Evolutionary conservation across 2,329 filamentous ascomycete species (phyloP).

Genomic region (Ascomycota sp.): DNA sequence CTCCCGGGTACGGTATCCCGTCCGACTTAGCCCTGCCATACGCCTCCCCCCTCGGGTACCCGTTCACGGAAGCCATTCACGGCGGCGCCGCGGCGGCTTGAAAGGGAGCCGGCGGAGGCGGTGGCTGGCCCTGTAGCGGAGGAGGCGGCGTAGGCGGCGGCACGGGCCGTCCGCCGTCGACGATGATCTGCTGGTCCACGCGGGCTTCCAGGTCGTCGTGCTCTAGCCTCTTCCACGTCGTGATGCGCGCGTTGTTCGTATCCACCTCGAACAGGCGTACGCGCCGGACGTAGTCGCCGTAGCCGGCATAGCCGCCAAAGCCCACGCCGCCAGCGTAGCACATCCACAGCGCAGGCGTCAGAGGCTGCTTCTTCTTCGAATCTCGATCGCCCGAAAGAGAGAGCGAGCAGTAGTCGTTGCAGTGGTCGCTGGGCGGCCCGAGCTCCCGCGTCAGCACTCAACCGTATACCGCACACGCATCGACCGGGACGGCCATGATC

Average conservation of each 20-base stretch:
- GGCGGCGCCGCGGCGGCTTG: conserved; percentile 2
- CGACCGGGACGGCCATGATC: too few relatives aligned
- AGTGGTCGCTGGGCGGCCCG: conserved; percentile 45
- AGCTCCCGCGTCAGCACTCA: too few relatives aligned
- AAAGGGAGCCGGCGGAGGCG: conserved; percentile 2
- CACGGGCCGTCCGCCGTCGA: conserved; percentile 32
- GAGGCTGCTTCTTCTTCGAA: conserved; percentile 3
- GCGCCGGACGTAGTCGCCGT: conserved; percentile 62
- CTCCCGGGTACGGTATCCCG: too few relatives aligned
- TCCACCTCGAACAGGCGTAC: conserved; percentile 84
- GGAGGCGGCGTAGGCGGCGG: conserved; percentile 9
- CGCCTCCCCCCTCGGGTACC: neutral
- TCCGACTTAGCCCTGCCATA: neutral
- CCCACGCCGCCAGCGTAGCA: conserved; percentile 84
- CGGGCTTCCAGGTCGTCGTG: conserved; percentile 29
- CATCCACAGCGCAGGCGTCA: conserved; percentile 71
- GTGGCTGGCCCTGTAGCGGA: neutral
- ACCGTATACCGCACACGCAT: too few relatives aligned
- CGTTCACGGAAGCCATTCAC: neutral
- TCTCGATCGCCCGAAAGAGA: conserved; percentile 17
- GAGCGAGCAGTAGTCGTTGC: conserved; percentile 85
- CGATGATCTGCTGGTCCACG: conserved; percentile 42
- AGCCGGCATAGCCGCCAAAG: conserved; percentile 88
- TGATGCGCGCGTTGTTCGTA: conserved; percentile 69
- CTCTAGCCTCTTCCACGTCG: conserved; percentile 81